Evolutionary conservation across 2,329 filamentous ascomycete genomes (phyloP).

Genomic region (Sporothrix euskadiensis): DNA sequence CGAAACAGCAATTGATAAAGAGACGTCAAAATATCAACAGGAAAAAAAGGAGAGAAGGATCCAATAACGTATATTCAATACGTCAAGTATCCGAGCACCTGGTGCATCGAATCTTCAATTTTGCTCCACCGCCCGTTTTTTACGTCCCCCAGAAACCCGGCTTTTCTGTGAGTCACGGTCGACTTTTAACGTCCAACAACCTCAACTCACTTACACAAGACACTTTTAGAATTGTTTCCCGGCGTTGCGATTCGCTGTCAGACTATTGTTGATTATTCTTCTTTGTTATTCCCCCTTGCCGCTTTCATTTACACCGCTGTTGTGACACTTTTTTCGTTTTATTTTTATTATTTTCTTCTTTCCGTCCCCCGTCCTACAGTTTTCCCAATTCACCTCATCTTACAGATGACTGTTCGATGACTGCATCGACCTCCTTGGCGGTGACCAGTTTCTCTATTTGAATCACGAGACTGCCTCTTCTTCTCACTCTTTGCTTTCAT

Average conservation of each 20-base stretch:
- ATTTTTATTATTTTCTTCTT: not conserved
- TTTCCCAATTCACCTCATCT: not conserved
- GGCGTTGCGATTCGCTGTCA: not conserved
- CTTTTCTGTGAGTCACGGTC: constrained; percentile 14
- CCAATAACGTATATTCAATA: not conserved
- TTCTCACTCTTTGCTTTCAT: not conserved
- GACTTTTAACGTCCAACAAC: not conserved
- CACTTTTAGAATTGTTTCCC: not conserved
- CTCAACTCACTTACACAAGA: not conserved
- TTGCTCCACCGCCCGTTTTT: not conserved
- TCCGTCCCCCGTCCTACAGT: not conserved
- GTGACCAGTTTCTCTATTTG: constrained; percentile 17
- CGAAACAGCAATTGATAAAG: not conserved
- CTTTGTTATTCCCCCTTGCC: not conserved
- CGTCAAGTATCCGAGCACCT: constrained; percentile 17
- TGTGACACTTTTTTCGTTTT: not conserved
- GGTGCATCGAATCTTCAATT: constrained; percentile 16
- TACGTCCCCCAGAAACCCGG: not conserved
- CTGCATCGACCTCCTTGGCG: not conserved
- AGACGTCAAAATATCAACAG: not conserved
- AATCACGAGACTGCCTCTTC: not conserved
- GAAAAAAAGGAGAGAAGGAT: not conserved
- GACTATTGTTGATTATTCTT: not conserved
- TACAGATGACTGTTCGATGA: constrained; percentile 20
- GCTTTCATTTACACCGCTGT: constrained; percentile 3